Evolutionary conservation across 768 basidiomycete species (phyloP).

Genomic region (Galerina sulciceps): DNA sequence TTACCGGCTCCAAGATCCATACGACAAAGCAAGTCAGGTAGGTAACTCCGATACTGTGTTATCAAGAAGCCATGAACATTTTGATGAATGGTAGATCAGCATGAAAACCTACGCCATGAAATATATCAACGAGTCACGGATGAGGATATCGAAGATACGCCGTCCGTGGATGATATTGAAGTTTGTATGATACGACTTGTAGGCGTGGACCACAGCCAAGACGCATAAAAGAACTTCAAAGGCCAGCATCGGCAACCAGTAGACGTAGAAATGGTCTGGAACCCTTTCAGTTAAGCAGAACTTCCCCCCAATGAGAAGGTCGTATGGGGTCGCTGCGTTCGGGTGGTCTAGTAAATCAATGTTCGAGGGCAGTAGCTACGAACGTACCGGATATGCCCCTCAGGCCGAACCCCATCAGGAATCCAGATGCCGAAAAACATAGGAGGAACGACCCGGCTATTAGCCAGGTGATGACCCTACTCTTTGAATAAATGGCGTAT

Average conservation of each 20-base stretch:
- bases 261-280: background rate
- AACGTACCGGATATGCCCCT: background rate
- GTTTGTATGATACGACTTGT: background rate
- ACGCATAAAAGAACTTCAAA: background rate
- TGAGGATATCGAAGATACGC: background rate
- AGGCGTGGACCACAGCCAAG: background rate
- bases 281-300: background rate
- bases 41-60: background rate
- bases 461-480: background rate
- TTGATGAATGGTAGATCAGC: background rate
- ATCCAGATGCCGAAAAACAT: background rate
- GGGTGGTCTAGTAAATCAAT: too few species aligned
- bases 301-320: background rate
- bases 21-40: background rate
- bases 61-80: too few species aligned
- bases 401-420: background rate
- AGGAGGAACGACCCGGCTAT: background rate
- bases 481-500: constrained; percentile 1
- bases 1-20: background rate
- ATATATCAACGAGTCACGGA: background rate
- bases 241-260: background rate
- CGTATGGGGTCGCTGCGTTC: background rate
- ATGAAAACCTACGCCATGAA: background rate
- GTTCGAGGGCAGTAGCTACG: too few species aligned
- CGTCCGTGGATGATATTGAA: background rate